phyloP scores from a whole-genome alignment of 768 basidiomycete species.

The Mrakia hoshinonis region DNA sequence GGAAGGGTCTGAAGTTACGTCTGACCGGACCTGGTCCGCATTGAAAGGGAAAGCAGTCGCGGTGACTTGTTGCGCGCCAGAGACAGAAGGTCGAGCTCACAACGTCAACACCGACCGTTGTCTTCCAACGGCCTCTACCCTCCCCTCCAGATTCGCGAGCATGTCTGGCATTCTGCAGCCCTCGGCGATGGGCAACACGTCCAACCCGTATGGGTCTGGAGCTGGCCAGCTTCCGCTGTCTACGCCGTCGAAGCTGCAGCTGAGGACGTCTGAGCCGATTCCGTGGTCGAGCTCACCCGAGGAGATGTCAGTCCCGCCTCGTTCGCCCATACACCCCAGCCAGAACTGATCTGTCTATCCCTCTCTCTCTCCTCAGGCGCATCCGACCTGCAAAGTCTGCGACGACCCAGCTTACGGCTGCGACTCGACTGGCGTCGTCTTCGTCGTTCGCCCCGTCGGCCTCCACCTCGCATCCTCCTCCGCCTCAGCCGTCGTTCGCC shows the following conservation, averaged over 20 bases:
- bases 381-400: not conserved
- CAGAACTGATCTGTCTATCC: not conserved
- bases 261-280: not conserved
- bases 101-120: not conserved
- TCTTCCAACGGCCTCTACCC: not conserved
- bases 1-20: too few relatives aligned
- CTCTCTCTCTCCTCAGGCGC: not conserved
- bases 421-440: constrained; percentile 5
- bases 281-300: not conserved
- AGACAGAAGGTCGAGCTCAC: constrained; percentile 10
- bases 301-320: not conserved
- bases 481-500: not conserved
- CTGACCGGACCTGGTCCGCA: too few relatives aligned
- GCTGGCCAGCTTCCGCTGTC: not conserved
- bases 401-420: not conserved
- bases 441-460: not conserved
- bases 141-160: not conserved
- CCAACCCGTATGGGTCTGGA: not conserved
- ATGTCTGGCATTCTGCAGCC: constrained; percentile 1
- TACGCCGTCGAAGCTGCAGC: not conserved
- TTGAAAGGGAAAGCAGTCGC: too few relatives aligned
- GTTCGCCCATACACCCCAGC: not conserved
- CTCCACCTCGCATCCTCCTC: not conserved
- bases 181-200: not conserved
- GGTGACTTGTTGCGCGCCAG: too few relatives aligned